Conservation (phyloP, 2,329 filamentous ascomycete species). For the Penicillium sp. region DNA sequence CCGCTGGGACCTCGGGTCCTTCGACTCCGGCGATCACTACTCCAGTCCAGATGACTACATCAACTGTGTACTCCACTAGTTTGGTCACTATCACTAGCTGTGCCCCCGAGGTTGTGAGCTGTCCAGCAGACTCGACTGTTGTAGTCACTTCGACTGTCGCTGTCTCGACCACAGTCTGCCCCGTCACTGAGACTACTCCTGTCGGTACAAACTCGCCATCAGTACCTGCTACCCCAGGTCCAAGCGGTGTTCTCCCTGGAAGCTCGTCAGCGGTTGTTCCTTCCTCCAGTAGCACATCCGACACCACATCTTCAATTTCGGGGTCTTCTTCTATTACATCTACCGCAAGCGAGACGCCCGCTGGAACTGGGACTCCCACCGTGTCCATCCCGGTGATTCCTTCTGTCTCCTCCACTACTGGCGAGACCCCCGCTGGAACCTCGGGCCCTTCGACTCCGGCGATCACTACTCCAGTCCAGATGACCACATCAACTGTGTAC, state of each 20-base stretch:
- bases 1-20: background rate
- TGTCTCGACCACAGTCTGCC: conserved; percentile 61
- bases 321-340: background rate
- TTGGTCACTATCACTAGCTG: conserved; percentile 41
- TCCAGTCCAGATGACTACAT: conserved; percentile 27
- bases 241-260: background rate
- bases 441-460: background rate
- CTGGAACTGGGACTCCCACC: too few species aligned
- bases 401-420: background rate
- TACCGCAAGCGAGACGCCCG: too few species aligned
- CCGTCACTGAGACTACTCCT: conserved; percentile 34
- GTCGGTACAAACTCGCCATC: background rate
- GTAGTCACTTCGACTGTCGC: conserved; percentile 56
- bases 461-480: conserved; percentile 5
- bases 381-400: background rate
- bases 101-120: conserved; percentile 45
- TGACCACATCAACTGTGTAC: conserved; percentile 39
- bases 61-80: conserved; percentile 39
- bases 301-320: background rate
- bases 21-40: background rate
- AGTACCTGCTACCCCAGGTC: background rate
- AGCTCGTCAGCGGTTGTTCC: background rate
- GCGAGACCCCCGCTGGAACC: too few species aligned
- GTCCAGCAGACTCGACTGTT: conserved; percentile 50
- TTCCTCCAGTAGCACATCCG: background rate